Percentiles rank a stretch among this genome's conserved stretches.
Conservation (phyloP, 257 asterid species). For the Lycium ferocissimum region DNA sequence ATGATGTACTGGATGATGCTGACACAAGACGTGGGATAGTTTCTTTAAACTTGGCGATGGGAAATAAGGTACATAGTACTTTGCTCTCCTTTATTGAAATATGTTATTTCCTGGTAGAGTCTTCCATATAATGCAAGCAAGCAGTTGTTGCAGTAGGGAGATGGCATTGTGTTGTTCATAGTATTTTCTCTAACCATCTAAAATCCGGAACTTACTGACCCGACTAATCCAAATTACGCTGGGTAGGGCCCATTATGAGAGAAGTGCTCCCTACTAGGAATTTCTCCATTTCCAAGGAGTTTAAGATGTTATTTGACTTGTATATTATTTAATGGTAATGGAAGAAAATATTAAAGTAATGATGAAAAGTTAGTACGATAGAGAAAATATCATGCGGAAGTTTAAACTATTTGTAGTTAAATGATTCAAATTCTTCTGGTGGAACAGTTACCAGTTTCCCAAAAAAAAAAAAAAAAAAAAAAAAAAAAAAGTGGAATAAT, state of each 20-base stretch:
- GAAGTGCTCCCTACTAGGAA: too few relatives aligned
- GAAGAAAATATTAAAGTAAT: too few relatives aligned
- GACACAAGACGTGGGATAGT: slow-evolving; percentile 88
- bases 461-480: too few relatives aligned
- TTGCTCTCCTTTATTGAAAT: neutral
- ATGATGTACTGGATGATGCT: slow-evolving; percentile 97
- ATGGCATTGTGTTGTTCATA: neutral
- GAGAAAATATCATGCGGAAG: neutral
- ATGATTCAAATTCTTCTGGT: too few relatives aligned
- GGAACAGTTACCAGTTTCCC: too few relatives aligned
- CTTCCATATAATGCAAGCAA: neutral
- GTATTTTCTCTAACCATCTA: too few relatives aligned
- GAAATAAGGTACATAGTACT: slow-evolving; percentile 70
- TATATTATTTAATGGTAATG: too few relatives aligned
- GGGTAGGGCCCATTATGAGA: too few relatives aligned
- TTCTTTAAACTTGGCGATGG: slow-evolving; percentile 88
- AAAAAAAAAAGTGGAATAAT: neutral
- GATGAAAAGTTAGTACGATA: neutral
- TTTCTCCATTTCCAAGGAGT: neutral
- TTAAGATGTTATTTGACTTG: neutral
- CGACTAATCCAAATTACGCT: too few relatives aligned
- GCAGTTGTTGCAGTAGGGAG: neutral
- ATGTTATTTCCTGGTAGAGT: neutral
- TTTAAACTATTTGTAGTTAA: too few relatives aligned
- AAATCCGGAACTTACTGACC: too few relatives aligned